A percentile compares a stretch with the other conserved stretches of the same genome.
Conservation (phyloP, 1,284 basidiomycete genomes). For the Pseudozyma sp. region DNA sequence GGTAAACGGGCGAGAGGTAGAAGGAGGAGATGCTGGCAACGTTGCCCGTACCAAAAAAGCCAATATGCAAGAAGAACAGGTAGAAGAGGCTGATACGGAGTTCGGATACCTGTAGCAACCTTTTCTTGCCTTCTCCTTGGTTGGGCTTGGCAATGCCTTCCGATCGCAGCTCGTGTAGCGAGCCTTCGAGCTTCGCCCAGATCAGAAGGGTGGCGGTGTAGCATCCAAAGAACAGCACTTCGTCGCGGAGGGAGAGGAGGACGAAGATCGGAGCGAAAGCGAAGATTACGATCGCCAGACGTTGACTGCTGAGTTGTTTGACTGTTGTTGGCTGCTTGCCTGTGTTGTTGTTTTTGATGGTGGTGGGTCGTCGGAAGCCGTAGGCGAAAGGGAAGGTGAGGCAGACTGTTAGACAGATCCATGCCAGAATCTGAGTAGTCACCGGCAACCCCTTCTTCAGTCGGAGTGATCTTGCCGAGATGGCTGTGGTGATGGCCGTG, state of each 20-base stretch:
- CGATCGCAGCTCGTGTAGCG: slow-evolving; percentile 35
- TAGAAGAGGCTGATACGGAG: slow-evolving; percentile 83
- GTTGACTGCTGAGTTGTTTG: slow-evolving; percentile 60
- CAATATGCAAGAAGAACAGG: slow-evolving; percentile 86
- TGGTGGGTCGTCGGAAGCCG: slow-evolving; percentile 68
- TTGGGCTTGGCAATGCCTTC: not conserved
- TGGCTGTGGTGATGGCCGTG: slow-evolving; percentile 71
- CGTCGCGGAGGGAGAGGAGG: slow-evolving; percentile 83
- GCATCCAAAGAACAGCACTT: slow-evolving; percentile 82
- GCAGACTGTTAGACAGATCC: slow-evolving; percentile 73
- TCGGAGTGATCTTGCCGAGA: slow-evolving; percentile 76
- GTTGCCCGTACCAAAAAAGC: slow-evolving; percentile 84
- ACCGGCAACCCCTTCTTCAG: slow-evolving; percentile 78
- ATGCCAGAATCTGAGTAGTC: slow-evolving; percentile 76
- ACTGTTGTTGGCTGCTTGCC: not conserved
- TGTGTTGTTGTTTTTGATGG: not conserved
- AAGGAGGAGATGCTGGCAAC: slow-evolving; percentile 90
- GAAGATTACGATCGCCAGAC: slow-evolving; percentile 64
- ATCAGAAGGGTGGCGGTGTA: slow-evolving; percentile 77
- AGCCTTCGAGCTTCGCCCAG: slow-evolving; percentile 79
- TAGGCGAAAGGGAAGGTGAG: slow-evolving; percentile 53
- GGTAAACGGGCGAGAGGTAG: slow-evolving; percentile 88
- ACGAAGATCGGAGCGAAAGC: slow-evolving; percentile 83
- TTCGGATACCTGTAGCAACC: slow-evolving; percentile 76
- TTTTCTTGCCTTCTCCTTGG: slow-evolving; percentile 16